Percentiles rank a stretch among this genome's conserved stretches.
These are phyloP conservation scores for Symbiodinium natans DNA, from an alignment of 73 alveolate genomes.

Conservation along the genomic window DNA sequence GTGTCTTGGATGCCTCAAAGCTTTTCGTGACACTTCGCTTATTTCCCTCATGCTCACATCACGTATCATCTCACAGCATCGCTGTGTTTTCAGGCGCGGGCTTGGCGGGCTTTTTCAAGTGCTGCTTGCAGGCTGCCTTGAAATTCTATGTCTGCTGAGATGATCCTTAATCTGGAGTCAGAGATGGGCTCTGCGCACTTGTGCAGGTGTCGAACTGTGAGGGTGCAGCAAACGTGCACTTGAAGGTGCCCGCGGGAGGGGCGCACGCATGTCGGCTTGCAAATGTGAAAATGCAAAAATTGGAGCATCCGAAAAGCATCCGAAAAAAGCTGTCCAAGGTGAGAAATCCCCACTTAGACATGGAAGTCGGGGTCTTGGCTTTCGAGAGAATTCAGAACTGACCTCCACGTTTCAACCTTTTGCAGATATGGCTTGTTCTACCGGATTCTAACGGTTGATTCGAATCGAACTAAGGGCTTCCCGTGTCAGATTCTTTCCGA, in stretches of 20 bases:
- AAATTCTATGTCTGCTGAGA: too few relatives aligned
- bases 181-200: too few relatives aligned
- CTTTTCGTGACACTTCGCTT: background rate
- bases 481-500: slow-evolving; percentile 81
- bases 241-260: slow-evolving; percentile 29
- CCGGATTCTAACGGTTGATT: too few relatives aligned
- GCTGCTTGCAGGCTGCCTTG: slow-evolving; percentile 87
- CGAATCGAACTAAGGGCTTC: slow-evolving; percentile 60
- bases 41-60: background rate
- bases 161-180: too few relatives aligned
- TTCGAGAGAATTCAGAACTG: too few relatives aligned
- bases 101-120: slow-evolving; percentile 86
- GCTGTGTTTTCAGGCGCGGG: slow-evolving; percentile 91
- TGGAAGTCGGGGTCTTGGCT: background rate
- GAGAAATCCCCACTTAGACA: slow-evolving; percentile 54
- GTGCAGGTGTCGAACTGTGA: slow-evolving; percentile 78
- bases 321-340: slow-evolving; percentile 4
- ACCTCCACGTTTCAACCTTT: too few relatives aligned
- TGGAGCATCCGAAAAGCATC: too few relatives aligned
- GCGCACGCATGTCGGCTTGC: too few relatives aligned
- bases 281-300: too few relatives aligned
- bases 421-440: too few relatives aligned
- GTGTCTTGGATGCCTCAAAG: background rate
- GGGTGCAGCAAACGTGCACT: slow-evolving; percentile 79
- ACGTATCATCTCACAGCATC: background rate